Evolutionary conservation across 805 yeast species (phyloP).

Genomic region (Suhomyces xylopsoci): DNA sequence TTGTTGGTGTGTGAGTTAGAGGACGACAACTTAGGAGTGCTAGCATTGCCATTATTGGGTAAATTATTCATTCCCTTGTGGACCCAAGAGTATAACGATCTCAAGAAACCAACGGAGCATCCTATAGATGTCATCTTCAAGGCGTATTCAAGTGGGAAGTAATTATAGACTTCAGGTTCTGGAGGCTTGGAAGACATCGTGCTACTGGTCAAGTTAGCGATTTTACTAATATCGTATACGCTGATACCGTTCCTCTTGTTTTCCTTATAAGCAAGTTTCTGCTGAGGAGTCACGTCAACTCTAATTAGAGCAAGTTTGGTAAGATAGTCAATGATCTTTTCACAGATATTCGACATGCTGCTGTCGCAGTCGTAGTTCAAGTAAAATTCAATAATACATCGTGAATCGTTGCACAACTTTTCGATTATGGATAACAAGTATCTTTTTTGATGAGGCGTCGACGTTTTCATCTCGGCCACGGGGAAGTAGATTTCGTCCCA

Average conservation of each 20-base stretch:
- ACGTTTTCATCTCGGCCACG: slow-evolving; percentile 84
- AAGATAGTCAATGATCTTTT: slow-evolving; percentile 72
- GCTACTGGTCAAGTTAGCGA: slow-evolving; percentile 74
- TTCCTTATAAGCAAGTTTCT: slow-evolving; percentile 48
- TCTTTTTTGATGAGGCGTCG: slow-evolving; percentile 90
- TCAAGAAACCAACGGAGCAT: slow-evolving; percentile 75
- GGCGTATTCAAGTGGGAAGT: slow-evolving; percentile 77
- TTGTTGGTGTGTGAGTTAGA: slow-evolving; percentile 2
- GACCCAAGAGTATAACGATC: slow-evolving; percentile 84
- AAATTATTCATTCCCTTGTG: slow-evolving; percentile 46
- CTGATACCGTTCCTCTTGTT: slow-evolving; percentile 54
- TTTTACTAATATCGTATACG: slow-evolving; percentile 67
- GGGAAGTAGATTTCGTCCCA: slow-evolving; percentile 92
- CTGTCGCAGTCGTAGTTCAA: slow-evolving; percentile 93
- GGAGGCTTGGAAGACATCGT: slow-evolving; percentile 56
- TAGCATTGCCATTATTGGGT: background rate
- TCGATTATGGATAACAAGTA: slow-evolving; percentile 79
- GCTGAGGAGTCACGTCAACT: slow-evolving; percentile 68
- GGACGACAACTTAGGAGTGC: background rate
- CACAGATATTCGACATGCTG: slow-evolving; percentile 79
- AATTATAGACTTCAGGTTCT: slow-evolving; percentile 49
- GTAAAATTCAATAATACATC: slow-evolving; percentile 87
- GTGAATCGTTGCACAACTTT: slow-evolving; percentile 81
- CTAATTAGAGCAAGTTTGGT: slow-evolving; percentile 68
- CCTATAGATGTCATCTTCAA: slow-evolving; percentile 78